phyloP scores from a whole-genome alignment of 2,329 filamentous ascomycete species.

The Diatrype stigma region DNA sequence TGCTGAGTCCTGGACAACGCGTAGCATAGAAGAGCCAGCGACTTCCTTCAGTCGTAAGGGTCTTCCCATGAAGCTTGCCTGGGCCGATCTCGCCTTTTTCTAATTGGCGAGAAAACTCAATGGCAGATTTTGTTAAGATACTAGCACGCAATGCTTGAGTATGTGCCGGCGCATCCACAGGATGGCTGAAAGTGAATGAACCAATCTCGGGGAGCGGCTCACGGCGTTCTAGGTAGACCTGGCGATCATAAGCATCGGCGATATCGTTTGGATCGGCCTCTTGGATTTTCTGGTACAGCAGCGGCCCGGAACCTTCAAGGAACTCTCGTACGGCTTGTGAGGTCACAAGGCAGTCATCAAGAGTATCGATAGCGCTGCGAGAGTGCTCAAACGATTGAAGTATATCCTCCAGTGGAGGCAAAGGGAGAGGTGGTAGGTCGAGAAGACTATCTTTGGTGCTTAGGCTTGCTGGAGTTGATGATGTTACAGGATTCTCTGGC shows the following conservation, averaged over 20 bases:
- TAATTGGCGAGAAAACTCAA: conserved; percentile 7
- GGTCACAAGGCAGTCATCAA: background rate
- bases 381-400: conserved; percentile 8
- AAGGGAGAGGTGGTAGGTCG: background rate
- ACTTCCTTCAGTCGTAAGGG: background rate
- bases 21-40: conserved; percentile 13
- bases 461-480: background rate
- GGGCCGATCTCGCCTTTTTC: background rate
- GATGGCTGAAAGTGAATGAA: conserved; percentile 8
- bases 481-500: background rate
- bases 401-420: conserved; percentile 2
- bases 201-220: conserved; percentile 10
- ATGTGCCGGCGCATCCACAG: conserved; percentile 7
- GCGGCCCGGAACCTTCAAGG: conserved; percentile 1
- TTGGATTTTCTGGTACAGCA: conserved; percentile 3
- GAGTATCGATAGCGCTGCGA: conserved; percentile 7
- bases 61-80: conserved; percentile 4
- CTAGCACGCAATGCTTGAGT: conserved; percentile 10
- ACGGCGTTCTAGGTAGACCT: conserved; percentile 11
- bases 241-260: conserved; percentile 8
- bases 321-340: conserved; percentile 2
- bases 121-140: conserved; percentile 9
- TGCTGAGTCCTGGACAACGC: conserved; percentile 1
- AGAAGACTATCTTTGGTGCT: background rate
- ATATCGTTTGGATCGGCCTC: background rate